These are phyloP conservation scores for Epichloe scottii DNA, from an alignment of 2,329 filamentous ascomycete genomes.

Conservation along the genomic window DNA sequence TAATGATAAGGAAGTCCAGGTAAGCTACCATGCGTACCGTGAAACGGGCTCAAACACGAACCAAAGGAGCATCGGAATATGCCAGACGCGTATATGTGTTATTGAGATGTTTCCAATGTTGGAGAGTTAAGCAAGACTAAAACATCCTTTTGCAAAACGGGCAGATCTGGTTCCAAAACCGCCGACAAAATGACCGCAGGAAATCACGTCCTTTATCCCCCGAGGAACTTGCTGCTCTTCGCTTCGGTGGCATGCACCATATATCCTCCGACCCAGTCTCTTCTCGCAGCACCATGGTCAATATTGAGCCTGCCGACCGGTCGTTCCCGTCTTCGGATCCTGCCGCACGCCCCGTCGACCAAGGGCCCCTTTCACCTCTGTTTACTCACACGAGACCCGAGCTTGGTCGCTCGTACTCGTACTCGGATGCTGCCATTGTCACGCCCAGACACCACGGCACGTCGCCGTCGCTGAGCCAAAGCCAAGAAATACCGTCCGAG, in stretches of 20 bases:
- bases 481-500: conserved; percentile 15
- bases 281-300: conserved; percentile 15
- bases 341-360: conserved; percentile 13
- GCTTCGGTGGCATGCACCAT: conserved; percentile 41
- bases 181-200: conserved; percentile 81
- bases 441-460: conserved; percentile 11
- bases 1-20: conserved; percentile 94
- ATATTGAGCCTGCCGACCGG: conserved; percentile 13
- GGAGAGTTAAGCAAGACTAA: not conserved
- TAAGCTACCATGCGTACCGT: conserved; percentile 30
- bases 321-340: conserved; percentile 17
- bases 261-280: conserved; percentile 33
- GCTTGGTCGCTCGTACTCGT: conserved; percentile 3
- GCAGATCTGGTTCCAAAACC: conserved; percentile 98
- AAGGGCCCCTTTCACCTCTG: conserved; percentile 13
- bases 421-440: conserved; percentile 13
- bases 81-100: not conserved
- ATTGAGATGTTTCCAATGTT: not conserved
- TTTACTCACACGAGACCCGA: conserved; percentile 4
- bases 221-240: conserved; percentile 57
- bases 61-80: not conserved
- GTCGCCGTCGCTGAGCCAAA: conserved; percentile 13
- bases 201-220: conserved; percentile 74
- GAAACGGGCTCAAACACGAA: not conserved
- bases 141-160: not conserved